Percentiles rank a stretch among this genome's conserved stretches.
phyloP scores from a whole-genome alignment of 371 early-diverging fungal species.

The Mucor indicus region DNA sequence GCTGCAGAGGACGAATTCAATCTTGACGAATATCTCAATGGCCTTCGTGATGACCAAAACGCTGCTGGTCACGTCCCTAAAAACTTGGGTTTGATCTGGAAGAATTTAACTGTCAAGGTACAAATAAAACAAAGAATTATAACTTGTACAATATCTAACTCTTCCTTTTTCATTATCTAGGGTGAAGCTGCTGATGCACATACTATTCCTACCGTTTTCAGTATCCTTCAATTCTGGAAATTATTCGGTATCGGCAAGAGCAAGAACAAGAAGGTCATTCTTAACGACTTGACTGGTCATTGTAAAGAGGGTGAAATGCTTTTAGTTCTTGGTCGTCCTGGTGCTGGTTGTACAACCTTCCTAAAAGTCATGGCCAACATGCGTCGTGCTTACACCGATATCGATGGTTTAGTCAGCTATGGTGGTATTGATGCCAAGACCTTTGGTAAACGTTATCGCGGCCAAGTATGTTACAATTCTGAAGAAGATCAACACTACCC shows the following conservation, averaged over 20 bases:
- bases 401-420: constrained; percentile 58
- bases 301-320: constrained; percentile 72
- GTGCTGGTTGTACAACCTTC: constrained; percentile 70
- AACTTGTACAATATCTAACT: neutral
- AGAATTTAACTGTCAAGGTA: constrained; percentile 39
- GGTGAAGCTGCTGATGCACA: constrained; percentile 42
- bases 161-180: constrained; percentile 7
- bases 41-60: constrained; percentile 19
- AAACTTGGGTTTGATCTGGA: constrained; percentile 50
- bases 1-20: constrained; percentile 29
- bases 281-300: constrained; percentile 56
- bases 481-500: constrained; percentile 76
- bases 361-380: constrained; percentile 65
- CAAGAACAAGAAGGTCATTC: constrained; percentile 32
- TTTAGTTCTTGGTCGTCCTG: constrained; percentile 70
- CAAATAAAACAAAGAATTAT: neutral
- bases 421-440: constrained; percentile 60
- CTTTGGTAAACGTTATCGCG: constrained; percentile 51
- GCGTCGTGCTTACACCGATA: constrained; percentile 51
- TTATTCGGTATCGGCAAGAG: constrained; percentile 15
- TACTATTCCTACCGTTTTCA: constrained; percentile 29
- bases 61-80: constrained; percentile 23
- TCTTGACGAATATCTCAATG: constrained; percentile 31
- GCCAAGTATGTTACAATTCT: constrained; percentile 65
- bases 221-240: constrained; percentile 31